A percentile compares a stretch with the other conserved stretches of the same genome.
These are phyloP conservation scores for Arctium minus DNA, from an alignment of 129 eudicot species.

Conservation along the genomic window DNA sequence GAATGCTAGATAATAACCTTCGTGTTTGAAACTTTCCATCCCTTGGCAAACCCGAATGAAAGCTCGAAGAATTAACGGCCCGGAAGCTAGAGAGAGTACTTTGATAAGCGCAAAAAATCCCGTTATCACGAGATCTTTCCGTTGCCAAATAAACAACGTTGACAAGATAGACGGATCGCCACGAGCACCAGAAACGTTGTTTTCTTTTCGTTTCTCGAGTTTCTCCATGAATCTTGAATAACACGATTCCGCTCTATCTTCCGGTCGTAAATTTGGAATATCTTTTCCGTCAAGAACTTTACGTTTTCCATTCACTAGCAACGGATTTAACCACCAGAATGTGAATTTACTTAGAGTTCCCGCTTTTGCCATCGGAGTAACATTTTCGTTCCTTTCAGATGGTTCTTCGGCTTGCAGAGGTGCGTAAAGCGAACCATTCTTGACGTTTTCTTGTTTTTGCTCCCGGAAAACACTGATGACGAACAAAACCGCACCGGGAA, in stretches of 20 bases:
- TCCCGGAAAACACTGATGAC: slow-evolving; percentile 21
- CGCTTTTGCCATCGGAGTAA: slow-evolving; percentile 45
- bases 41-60: slow-evolving; percentile 61
- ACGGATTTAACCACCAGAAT: slow-evolving; percentile 67
- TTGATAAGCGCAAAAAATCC: slow-evolving; percentile 55
- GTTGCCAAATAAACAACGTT: slow-evolving; percentile 44
- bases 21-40: slow-evolving; percentile 30
- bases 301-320: slow-evolving; percentile 44
- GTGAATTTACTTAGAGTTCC: slow-evolving; percentile 44
- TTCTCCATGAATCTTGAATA: slow-evolving; percentile 42
- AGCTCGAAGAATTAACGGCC: slow-evolving; percentile 57
- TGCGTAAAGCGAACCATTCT: slow-evolving; percentile 15
- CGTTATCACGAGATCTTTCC: slow-evolving; percentile 38
- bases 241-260: slow-evolving; percentile 43
- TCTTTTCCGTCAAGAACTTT: slow-evolving; percentile 52
- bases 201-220: slow-evolving; percentile 23
- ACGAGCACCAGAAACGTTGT: not conserved
- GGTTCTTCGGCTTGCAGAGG: slow-evolving; percentile 32
- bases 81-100: slow-evolving; percentile 45
- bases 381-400: slow-evolving; percentile 14
- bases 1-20: slow-evolving; percentile 45
- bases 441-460: not conserved
- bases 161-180: slow-evolving; percentile 31
- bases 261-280: slow-evolving; percentile 40
- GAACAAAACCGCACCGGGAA: slow-evolving; percentile 26